Conservation (phyloP, 2,329 filamentous ascomycete genomes). For the Chalaropsis thielavioides region DNA sequence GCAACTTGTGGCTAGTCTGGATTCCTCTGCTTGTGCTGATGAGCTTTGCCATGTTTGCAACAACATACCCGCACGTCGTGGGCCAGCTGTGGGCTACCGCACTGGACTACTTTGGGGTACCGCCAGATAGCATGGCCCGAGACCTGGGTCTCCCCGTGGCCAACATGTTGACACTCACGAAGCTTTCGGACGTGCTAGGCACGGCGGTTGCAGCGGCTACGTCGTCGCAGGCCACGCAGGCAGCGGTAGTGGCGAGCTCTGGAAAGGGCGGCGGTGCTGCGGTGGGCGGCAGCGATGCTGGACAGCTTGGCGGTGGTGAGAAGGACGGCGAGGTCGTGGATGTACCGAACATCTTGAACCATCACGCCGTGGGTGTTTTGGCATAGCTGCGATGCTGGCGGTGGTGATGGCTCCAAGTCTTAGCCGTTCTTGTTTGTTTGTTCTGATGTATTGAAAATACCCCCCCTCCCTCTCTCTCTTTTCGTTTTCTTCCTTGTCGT, state of each 20-base stretch:
- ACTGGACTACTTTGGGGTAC: slow-evolving; percentile 18
- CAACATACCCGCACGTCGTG: slow-evolving; percentile 27
- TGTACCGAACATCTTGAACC: background rate
- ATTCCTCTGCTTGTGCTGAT: slow-evolving; percentile 31
- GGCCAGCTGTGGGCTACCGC: slow-evolving; percentile 19
- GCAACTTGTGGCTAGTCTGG: slow-evolving; percentile 56
- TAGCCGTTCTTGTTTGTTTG: slow-evolving; percentile 2
- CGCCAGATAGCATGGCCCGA: slow-evolving; percentile 15
- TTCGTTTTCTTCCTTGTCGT: background rate
- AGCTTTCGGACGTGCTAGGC: slow-evolving; percentile 16
- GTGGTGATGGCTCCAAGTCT: background rate
- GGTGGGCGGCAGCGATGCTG: too few species aligned
- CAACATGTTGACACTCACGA: slow-evolving; percentile 14
- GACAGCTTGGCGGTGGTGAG: background rate
- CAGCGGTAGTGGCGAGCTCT: background rate
- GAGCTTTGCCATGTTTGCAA: slow-evolving; percentile 29
- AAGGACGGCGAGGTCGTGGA: background rate
- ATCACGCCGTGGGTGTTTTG: background rate
- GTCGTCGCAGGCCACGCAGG: slow-evolving; percentile 8
- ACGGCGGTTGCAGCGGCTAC: slow-evolving; percentile 15
- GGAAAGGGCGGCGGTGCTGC: background rate
- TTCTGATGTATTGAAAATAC: slow-evolving; percentile 13
- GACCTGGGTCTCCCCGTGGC: slow-evolving; percentile 17
- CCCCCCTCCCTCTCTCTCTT: background rate
- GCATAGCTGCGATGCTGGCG: background rate